Percentiles rank a stretch among this genome's conserved stretches.
Conservation (phyloP, 768 basidiomycete species). For the Boletus rubropictus region DNA sequence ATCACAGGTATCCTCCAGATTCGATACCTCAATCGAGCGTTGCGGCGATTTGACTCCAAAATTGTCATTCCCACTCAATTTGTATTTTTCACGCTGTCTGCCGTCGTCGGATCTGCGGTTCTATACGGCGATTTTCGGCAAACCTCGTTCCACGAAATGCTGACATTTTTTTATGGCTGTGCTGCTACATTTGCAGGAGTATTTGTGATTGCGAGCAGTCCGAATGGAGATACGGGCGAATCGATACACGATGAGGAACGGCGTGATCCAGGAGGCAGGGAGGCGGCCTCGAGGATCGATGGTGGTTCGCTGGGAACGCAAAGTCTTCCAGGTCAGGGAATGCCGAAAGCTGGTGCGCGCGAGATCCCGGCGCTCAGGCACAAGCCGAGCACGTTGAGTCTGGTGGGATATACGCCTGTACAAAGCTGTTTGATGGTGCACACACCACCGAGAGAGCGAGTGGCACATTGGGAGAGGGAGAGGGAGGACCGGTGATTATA, state of each 20-base stretch:
- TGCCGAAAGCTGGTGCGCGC: constrained; percentile 38
- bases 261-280: constrained; percentile 29
- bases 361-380: constrained; percentile 45
- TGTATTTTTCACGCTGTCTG: constrained; percentile 89
- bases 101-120: constrained; percentile 88
- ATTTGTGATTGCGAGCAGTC: constrained; percentile 75
- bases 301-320: constrained; percentile 24
- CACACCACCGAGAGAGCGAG: constrained; percentile 52
- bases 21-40: constrained; percentile 74
- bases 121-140: constrained; percentile 90
- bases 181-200: constrained; percentile 87
- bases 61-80: constrained; percentile 95
- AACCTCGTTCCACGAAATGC: constrained; percentile 72
- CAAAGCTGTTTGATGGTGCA: constrained; percentile 68
- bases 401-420: constrained; percentile 70
- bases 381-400: constrained; percentile 51
- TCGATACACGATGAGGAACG: constrained; percentile 27
- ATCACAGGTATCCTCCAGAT: constrained; percentile 80
- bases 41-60: constrained; percentile 93
- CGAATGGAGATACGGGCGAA: constrained; percentile 30
- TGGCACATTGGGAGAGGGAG: constrained; percentile 35
- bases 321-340: constrained; percentile 39
- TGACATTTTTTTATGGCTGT: constrained; percentile 84
- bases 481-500: constrained; percentile 7
- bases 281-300: constrained; percentile 26